A percentile compares a stretch with the other conserved stretches of the same genome.
Evolutionary conservation across 2,329 filamentous ascomycete genomes (phyloP).

Genomic region (Phaeoacremonium minimum): DNA sequence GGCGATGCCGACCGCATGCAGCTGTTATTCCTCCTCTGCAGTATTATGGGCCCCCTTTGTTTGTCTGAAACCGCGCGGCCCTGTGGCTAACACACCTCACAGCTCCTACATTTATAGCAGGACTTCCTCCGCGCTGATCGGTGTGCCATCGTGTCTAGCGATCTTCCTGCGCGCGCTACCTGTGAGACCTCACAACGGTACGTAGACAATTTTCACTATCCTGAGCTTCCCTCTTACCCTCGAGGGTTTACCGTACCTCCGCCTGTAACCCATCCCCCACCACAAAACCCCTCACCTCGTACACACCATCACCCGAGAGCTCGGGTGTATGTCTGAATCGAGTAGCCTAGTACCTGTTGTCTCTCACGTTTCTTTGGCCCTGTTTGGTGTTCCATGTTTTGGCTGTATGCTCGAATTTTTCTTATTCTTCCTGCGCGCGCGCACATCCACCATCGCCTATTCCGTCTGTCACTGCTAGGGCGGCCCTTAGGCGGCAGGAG

Average conservation of each 20-base stretch:
- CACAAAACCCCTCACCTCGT: slow-evolving; percentile 7
- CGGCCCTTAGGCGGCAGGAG: too few species aligned
- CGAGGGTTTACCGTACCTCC: slow-evolving; percentile 7
- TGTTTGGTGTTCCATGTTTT: background rate
- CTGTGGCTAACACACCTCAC: background rate
- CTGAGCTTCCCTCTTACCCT: slow-evolving; percentile 2
- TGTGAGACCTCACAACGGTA: too few species aligned
- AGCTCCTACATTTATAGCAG: background rate
- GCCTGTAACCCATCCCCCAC: background rate
- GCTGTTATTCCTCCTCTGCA: background rate
- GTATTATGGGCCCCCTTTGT: background rate
- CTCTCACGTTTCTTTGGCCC: slow-evolving; percentile 6
- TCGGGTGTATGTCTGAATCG: slow-evolving; percentile 7
- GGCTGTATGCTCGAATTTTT: too few species aligned
- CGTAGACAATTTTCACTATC: too few species aligned
- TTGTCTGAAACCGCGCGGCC: background rate
- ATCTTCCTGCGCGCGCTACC: too few species aligned
- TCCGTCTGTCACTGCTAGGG: too few species aligned
- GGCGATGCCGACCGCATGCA: background rate
- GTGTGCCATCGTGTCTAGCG: too few species aligned
- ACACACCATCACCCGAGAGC: slow-evolving; percentile 7
- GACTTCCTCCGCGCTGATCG: background rate
- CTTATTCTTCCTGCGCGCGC: too few species aligned
- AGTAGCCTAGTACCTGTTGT: slow-evolving; percentile 5
- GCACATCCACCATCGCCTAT: too few species aligned